Evolutionary conservation across 805 yeast genomes (phyloP).

Genomic region (Candida ascalaphidarum): DNA sequence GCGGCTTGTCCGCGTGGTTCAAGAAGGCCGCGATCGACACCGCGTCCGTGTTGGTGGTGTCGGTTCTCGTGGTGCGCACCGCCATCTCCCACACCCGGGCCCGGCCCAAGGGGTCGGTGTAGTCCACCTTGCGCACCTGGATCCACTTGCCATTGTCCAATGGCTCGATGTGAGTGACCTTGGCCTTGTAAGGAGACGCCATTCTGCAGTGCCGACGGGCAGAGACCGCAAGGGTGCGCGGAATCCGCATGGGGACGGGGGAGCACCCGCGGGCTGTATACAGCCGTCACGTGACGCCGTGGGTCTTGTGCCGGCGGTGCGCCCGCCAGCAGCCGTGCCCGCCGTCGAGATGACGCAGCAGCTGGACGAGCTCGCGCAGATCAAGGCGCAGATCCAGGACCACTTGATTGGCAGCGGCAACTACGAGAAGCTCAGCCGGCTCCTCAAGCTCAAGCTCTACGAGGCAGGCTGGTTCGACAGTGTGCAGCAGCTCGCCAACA

Average conservation of each 20-base stretch:
- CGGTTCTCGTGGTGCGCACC: slow-evolving; percentile 64
- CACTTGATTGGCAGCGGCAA: slow-evolving; percentile 71
- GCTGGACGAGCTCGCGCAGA: slow-evolving; percentile 29
- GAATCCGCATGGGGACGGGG: no score
- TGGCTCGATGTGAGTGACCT: slow-evolving; percentile 21
- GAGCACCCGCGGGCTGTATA: no score
- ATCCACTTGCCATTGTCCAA: slow-evolving; percentile 36
- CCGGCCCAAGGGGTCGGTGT: slow-evolving; percentile 63
- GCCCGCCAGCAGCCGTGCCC: no score
- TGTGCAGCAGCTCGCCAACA: slow-evolving; percentile 49
- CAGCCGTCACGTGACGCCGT: no score
- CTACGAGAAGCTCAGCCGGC: slow-evolving; percentile 64
- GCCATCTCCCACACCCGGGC: slow-evolving; percentile 88
- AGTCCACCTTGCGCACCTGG: slow-evolving; percentile 54
- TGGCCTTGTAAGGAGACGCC: slow-evolving; percentile 28
- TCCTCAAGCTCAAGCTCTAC: slow-evolving; percentile 53
- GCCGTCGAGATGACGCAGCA: slow-evolving; percentile 19
- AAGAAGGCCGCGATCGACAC: slow-evolving; percentile 82
- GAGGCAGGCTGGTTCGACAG: slow-evolving; percentile 85
- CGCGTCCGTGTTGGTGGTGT: slow-evolving; percentile 62
- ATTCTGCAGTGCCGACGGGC: no score
- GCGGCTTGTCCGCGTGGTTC: slow-evolving; percentile 27
- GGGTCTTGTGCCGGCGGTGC: no score
- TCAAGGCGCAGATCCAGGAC: slow-evolving; percentile 58
- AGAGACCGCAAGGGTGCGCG: no score